Conservation (phyloP, 148 eudicot species). For the Suaeda aralocaspica region DNA sequence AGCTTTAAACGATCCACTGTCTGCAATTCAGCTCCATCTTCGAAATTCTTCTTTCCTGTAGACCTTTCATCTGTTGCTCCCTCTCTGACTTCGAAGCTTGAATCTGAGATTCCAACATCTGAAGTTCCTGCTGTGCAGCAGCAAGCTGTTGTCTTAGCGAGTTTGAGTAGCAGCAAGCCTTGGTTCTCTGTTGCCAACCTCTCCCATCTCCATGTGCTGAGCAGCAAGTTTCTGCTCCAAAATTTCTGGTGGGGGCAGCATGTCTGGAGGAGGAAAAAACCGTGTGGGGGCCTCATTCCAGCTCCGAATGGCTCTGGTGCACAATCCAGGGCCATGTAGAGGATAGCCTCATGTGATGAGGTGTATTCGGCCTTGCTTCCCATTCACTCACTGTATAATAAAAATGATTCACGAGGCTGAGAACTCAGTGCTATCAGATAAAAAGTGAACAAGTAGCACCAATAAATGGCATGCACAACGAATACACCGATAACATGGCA, state of each 20-base stretch:
- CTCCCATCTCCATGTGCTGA: constrained; percentile 80
- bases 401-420: background rate
- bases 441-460: background rate
- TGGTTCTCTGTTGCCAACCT: constrained; percentile 80
- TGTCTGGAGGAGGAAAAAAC: constrained; percentile 70
- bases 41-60: constrained; percentile 53
- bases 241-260: constrained; percentile 76
- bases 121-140: constrained; percentile 79
- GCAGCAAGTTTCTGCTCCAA: constrained; percentile 86
- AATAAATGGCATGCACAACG: background rate
- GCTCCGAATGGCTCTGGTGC: constrained; percentile 46
- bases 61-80: constrained; percentile 72
- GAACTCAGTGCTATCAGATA: background rate
- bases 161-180: constrained; percentile 93
- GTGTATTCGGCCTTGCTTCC: constrained; percentile 87
- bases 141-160: constrained; percentile 85
- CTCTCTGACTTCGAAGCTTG: constrained; percentile 59
- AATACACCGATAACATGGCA: no score
- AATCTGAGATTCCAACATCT: constrained; percentile 59
- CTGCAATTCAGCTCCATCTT: constrained; percentile 76
- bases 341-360: constrained; percentile 71
- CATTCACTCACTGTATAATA: constrained; percentile 36
- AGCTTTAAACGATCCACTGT: constrained; percentile 58
- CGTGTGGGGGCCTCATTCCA: constrained; percentile 62
- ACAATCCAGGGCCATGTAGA: constrained; percentile 56